Evolutionary conservation across 495 filamentous ascomycete species (phyloP), one percentile per base, ranked within the genome.

Genomic region (Trichodelitschia bisporula): DNA sequence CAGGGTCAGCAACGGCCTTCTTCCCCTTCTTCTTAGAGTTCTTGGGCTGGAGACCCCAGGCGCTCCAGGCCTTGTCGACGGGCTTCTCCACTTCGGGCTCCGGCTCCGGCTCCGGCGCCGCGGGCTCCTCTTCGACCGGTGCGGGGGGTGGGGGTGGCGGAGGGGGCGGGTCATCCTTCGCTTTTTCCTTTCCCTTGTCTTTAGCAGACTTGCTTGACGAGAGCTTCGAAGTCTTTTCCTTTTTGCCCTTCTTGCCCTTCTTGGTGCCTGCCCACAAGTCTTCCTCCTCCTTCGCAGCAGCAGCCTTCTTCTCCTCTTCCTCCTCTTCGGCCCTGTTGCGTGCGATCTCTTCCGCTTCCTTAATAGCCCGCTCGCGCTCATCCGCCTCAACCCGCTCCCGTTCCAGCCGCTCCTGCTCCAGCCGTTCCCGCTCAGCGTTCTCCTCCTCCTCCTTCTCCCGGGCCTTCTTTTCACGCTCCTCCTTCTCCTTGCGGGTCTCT

Each of bases 371-470:
- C 18, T 31, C 29, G 9, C 9, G 15, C 15, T 29, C 27, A 8
- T 29, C 27, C 27, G 6, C 6, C 29, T 18, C 15, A 4, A 31
- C 15, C 15, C 29, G 14, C 17, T 31, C 29, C 18, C 20, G 15
- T 20, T 31, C 29, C 6, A 24, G 21, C 21, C 21, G 21, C 29
- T 31, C 29, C 18, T 31, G 29, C 15, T 31, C 15, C 15, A 31
- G 17, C 8, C 29, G 29, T 18, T 31, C 29, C 15, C 20, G 15
- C 17, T 31, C 29, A 18, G 18, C 29, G 15, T 18, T 29, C 15
- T 11, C 26, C 26, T 29, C 15, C 15, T 15, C 14, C 26, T 29
- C 26, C 10, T 29, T 12, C 12, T 24, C 12, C 8, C 21, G 21
- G 12, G 21, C 21, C 21, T 24, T 31, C 29, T 31, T 17, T 15